These are phyloP conservation scores for Delonix regia DNA, from an alignment of 306 rosid genomes.

Conservation along the genomic window DNA sequence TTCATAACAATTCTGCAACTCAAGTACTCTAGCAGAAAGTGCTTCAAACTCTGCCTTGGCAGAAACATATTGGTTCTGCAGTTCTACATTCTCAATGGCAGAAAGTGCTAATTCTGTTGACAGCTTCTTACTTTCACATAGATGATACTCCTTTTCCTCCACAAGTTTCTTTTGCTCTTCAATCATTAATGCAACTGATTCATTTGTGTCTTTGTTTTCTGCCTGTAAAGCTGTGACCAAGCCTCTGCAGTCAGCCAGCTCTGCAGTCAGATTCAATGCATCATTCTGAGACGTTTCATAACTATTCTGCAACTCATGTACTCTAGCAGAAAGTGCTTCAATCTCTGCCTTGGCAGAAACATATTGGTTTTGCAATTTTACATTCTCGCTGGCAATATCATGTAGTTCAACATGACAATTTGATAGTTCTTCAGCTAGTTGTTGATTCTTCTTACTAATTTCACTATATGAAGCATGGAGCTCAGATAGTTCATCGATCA, in stretches of 20 bases:
- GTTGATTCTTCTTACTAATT: slow-evolving; percentile 58
- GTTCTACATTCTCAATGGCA: slow-evolving; percentile 55
- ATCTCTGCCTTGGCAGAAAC: slow-evolving; percentile 43
- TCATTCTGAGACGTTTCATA: slow-evolving; percentile 62
- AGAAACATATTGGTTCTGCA: slow-evolving; percentile 50
- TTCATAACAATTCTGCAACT: slow-evolving; percentile 56
- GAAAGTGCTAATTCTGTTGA: slow-evolving; percentile 21
- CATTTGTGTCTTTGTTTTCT: slow-evolving; percentile 53
- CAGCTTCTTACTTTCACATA: slow-evolving; percentile 54
- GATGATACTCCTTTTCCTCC: slow-evolving; percentile 45
- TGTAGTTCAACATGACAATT: slow-evolving; percentile 60
- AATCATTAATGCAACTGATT: slow-evolving; percentile 34
- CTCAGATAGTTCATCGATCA: slow-evolving; percentile 58
- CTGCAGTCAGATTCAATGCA: slow-evolving; percentile 52
- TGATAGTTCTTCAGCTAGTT: slow-evolving; percentile 66
- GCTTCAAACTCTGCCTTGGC: slow-evolving; percentile 47
- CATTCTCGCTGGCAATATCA: slow-evolving; percentile 53
- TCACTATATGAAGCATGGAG: slow-evolving; percentile 51
- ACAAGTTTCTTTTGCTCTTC: slow-evolving; percentile 48
- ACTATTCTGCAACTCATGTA: slow-evolving; percentile 48
- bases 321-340: slow-evolving; percentile 47
- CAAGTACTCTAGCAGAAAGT: slow-evolving; percentile 41
- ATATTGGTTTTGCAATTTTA: slow-evolving; percentile 62
- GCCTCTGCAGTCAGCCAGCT: slow-evolving; percentile 67
- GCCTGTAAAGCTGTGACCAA: slow-evolving; percentile 46